Conservation (phyloP, 1,284 basidiomycete species). For the Pseudozyma flocculosa region DNA sequence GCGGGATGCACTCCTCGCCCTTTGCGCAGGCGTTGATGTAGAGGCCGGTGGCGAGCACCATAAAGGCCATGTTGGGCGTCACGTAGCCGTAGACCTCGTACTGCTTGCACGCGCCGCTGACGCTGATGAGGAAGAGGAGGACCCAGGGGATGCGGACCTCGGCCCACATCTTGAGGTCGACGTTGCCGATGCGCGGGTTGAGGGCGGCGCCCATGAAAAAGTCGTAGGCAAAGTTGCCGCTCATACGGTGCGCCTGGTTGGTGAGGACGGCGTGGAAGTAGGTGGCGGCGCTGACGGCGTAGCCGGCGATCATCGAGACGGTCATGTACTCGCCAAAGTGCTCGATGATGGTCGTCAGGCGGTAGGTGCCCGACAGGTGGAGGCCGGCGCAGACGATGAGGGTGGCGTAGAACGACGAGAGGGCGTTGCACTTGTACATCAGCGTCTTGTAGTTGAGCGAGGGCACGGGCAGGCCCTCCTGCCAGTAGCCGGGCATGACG, state of each 20-base stretch:
- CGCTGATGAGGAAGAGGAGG: constrained; percentile 86
- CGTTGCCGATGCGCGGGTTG: constrained; percentile 87
- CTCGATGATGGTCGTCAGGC: constrained; percentile 91
- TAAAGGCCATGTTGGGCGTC: constrained; percentile 94
- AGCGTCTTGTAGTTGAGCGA: constrained; percentile 74
- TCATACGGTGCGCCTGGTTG: constrained; percentile 69
- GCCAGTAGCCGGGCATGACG: constrained; percentile 85
- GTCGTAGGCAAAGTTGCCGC: constrained; percentile 78
- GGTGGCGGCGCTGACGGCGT: constrained; percentile 61
- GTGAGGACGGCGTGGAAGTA: constrained; percentile 54
- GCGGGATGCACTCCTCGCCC: constrained; percentile 85
- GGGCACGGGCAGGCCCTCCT: constrained; percentile 67
- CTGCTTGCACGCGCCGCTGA: constrained; percentile 92
- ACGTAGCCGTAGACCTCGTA: constrained; percentile 82
- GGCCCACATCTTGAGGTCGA: constrained; percentile 98
- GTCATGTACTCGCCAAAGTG: constrained; percentile 96
- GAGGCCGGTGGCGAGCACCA: constrained; percentile 91
- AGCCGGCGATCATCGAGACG: constrained; percentile 89
- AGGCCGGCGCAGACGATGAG: constrained; percentile 74
- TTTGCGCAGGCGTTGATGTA: constrained; percentile 87
- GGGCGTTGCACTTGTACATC: constrained; percentile 88
- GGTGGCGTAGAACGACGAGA: constrained; percentile 82
- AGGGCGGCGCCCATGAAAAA: constrained; percentile 83
- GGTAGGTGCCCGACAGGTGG: constrained; percentile 81
- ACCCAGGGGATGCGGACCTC: constrained; percentile 98